phyloP scores from a whole-genome alignment of 1,284 basidiomycete genomes.

The Ustilago vetiveriae region DNA sequence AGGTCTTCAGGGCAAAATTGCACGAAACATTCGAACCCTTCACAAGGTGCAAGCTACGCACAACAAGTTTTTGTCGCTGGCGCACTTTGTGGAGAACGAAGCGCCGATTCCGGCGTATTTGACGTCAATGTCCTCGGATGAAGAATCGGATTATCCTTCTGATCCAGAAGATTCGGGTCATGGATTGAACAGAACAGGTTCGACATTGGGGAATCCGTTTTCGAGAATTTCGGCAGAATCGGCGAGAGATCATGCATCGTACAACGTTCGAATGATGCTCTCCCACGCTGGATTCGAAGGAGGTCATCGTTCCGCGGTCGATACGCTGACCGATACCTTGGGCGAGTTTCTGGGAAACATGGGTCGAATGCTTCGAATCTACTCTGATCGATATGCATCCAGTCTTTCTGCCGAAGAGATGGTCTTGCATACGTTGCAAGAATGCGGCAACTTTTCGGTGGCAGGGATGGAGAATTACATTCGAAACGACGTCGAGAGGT shows the following conservation, averaged over 20 bases:
- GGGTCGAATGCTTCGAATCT: conserved; percentile 82
- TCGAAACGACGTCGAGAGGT: conserved; percentile 85
- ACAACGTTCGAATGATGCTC: conserved; percentile 52
- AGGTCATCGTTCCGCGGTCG: conserved; percentile 72
- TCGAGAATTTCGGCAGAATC: conserved; percentile 27
- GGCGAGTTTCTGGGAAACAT: conserved; percentile 85
- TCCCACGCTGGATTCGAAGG: conserved; percentile 65
- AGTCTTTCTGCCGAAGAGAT: conserved; percentile 91
- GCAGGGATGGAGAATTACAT: conserved; percentile 85
- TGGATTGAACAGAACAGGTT: neutral
- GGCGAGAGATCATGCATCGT: conserved; percentile 42
- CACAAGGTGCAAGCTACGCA: conserved; percentile 60
- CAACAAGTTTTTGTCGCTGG: conserved; percentile 56
- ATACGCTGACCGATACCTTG: conserved; percentile 81
- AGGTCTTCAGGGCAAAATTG: conserved; percentile 51
- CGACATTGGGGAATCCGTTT: conserved; percentile 12
- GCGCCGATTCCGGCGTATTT: conserved; percentile 60
- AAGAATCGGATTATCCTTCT: conserved; percentile 55
- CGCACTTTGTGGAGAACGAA: conserved; percentile 58
- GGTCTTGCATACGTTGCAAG: conserved; percentile 85
- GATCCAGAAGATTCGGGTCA: conserved; percentile 28
- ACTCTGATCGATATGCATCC: conserved; percentile 81
- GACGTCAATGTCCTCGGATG: conserved; percentile 53
- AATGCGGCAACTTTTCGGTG: conserved; percentile 81
- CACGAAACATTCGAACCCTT: conserved; percentile 58